Conservation (phyloP, 1,284 basidiomycete genomes). For the Coniophora puteana region DNA sequence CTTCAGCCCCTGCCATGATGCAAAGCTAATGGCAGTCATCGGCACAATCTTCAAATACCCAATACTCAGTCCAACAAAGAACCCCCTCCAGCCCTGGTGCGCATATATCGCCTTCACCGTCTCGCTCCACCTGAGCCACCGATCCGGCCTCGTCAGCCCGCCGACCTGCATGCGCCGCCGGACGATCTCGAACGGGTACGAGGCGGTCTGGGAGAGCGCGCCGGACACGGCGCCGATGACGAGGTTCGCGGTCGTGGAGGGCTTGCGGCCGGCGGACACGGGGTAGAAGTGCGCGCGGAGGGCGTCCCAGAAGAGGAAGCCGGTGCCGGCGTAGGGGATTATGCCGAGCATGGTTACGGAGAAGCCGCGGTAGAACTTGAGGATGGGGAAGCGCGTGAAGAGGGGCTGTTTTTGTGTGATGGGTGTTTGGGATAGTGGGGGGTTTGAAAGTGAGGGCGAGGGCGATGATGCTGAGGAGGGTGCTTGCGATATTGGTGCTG, state of each 20-base stretch:
- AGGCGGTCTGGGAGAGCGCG: slow-evolving; percentile 83
- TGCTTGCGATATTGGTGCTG: slow-evolving; percentile 13
- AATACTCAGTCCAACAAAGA: slow-evolving; percentile 91
- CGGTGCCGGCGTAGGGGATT: slow-evolving; percentile 96
- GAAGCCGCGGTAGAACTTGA: slow-evolving; percentile 97
- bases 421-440: slow-evolving; percentile 6
- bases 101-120: slow-evolving; percentile 70
- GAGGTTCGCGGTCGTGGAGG: slow-evolving; percentile 56
- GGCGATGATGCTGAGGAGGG: background rate
- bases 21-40: slow-evolving; percentile 86
- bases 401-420: slow-evolving; percentile 25
- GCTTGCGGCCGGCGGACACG: slow-evolving; percentile 33
- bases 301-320: slow-evolving; percentile 91
- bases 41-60: slow-evolving; percentile 97
- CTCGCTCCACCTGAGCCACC: slow-evolving; percentile 80
- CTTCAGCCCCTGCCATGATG: slow-evolving; percentile 76
- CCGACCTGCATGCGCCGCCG: slow-evolving; percentile 96
- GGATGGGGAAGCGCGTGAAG: slow-evolving; percentile 60
- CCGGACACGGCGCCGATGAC: slow-evolving; percentile 90
- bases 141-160: slow-evolving; percentile 73
- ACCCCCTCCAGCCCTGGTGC: slow-evolving; percentile 78
- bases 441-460: background rate
- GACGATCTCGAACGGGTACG: slow-evolving; percentile 96
- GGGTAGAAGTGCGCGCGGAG: slow-evolving; percentile 68
- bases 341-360: slow-evolving; percentile 89